phyloP scores from a whole-genome alignment of 2,329 filamentous ascomycete genomes.

The Pyrenophora seminiperda region DNA sequence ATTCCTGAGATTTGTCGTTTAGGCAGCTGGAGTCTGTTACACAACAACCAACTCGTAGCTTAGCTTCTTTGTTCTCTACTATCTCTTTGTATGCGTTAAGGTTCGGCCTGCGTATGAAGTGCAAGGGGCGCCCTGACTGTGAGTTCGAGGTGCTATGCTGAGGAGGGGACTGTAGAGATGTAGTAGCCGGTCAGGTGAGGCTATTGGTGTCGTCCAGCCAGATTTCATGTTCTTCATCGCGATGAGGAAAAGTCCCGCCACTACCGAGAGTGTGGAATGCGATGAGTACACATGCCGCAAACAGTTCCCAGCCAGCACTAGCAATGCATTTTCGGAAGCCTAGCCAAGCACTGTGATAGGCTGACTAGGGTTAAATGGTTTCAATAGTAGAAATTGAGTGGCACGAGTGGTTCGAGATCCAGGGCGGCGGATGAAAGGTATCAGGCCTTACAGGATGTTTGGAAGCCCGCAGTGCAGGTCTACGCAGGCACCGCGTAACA shows the following conservation, averaged over 20 bases:
- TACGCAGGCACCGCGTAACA: too few species aligned
- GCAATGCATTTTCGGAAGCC: constrained; percentile 9
- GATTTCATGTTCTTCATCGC: constrained; percentile 6
- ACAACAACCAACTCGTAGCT: constrained; percentile 16
- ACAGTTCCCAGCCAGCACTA: constrained; percentile 23
- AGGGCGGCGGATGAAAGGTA: constrained; percentile 26
- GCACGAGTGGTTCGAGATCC: constrained; percentile 15
- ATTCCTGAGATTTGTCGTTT: constrained; percentile 20
- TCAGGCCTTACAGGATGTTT: too few species aligned
- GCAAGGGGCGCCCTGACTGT: background rate
- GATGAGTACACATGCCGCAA: constrained; percentile 30
- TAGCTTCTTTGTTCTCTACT: constrained; percentile 12
- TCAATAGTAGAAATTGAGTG: constrained; percentile 11
- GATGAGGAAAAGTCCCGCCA: constrained; percentile 14
- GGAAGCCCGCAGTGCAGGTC: background rate
- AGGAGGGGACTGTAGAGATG: background rate
- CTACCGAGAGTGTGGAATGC: constrained; percentile 23
- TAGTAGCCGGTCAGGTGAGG: background rate
- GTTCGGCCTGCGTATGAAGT: constrained; percentile 1
- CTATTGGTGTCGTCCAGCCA: background rate
- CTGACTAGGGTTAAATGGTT: background rate
- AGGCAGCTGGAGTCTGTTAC: constrained; percentile 24
- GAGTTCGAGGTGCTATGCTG: background rate
- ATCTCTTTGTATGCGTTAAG: constrained; percentile 7
- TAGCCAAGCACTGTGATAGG: constrained; percentile 5